Conservation (phyloP, 1,284 basidiomycete genomes). For the Ganoderma multipileum region DNA sequence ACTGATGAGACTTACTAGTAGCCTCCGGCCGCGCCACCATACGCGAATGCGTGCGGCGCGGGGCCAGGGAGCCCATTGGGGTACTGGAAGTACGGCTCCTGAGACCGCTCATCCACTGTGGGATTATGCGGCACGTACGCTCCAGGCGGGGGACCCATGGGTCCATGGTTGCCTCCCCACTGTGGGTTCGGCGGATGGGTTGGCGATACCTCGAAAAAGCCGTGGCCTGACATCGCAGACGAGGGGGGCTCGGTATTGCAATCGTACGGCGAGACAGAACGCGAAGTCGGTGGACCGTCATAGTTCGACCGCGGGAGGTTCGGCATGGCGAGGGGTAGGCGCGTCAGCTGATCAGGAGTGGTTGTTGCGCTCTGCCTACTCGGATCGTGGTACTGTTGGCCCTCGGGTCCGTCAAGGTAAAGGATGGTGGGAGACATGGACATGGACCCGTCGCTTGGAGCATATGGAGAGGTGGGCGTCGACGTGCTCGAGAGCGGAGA, state of each 20-base stretch:
- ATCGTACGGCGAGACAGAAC: constrained; percentile 24
- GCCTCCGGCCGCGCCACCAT: constrained; percentile 12
- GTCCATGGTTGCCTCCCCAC: constrained; percentile 1
- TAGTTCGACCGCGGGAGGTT: constrained; percentile 23
- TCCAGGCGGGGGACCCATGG: constrained; percentile 1
- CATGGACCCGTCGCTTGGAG: constrained; percentile 13
- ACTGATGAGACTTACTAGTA: constrained; percentile 16
- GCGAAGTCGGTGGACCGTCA: constrained; percentile 19
- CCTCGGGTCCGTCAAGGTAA: constrained; percentile 13
- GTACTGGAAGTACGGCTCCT: constrained; percentile 23
- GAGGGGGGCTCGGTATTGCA: constrained; percentile 15
- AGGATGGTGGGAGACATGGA: constrained; percentile 17
- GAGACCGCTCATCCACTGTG: constrained; percentile 15
- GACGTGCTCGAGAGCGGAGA: constrained; percentile 29
- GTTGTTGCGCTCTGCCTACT: constrained; percentile 4
- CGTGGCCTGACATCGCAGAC: constrained; percentile 18
- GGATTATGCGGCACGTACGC: constrained; percentile 9
- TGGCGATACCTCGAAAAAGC: constrained; percentile 20
- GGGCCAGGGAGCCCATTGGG: constrained; percentile 16
- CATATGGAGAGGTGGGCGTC: constrained; percentile 24
- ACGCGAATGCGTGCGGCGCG: constrained; percentile 7
- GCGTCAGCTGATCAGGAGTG: constrained; percentile 23
- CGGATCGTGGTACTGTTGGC: constrained; percentile 9
- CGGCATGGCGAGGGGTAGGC: constrained; percentile 26
- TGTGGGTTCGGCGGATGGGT: constrained; percentile 6